Evolutionary conservation across 1,284 basidiomycete species (phyloP).

Genomic region (Pascua guehoae): DNA sequence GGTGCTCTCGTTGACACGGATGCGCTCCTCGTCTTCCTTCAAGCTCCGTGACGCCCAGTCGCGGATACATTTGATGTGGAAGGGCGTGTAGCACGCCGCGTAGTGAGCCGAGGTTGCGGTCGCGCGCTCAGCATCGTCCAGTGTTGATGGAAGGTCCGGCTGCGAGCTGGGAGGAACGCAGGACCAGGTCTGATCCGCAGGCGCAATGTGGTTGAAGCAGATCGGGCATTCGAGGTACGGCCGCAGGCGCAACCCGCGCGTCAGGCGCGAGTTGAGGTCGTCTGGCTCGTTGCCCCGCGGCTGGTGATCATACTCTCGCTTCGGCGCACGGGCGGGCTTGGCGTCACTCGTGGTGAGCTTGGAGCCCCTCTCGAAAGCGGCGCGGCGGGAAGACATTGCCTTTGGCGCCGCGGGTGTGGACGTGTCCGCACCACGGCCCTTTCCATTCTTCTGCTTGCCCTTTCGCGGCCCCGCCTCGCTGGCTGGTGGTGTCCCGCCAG

Average conservation of each 20-base stretch:
- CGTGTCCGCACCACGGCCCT: not conserved
- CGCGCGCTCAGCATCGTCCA: conserved; percentile 34
- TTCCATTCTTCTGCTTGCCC: not conserved
- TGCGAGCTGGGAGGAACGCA: conserved; percentile 36
- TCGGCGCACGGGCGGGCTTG: conserved; percentile 6
- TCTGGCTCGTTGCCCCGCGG: conserved; percentile 33
- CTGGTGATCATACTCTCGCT: conserved; percentile 20
- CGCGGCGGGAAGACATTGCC: conserved; percentile 23
- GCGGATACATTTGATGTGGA: conserved; percentile 56
- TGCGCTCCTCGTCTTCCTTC: conserved; percentile 55
- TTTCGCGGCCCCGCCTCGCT: not conserved
- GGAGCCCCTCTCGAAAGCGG: conserved; percentile 35
- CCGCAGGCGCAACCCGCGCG: conserved; percentile 35
- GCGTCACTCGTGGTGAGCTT: conserved; percentile 15
- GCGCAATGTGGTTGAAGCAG: conserved; percentile 47
- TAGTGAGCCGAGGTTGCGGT: conserved; percentile 62
- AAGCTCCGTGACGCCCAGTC: conserved; percentile 73
- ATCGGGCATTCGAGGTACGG: conserved; percentile 49
- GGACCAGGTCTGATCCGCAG: conserved; percentile 47
- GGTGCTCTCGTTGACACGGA: conserved; percentile 16
- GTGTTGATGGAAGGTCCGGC: conserved; percentile 12
- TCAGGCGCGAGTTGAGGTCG: conserved; percentile 43
- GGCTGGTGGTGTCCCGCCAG: no score
- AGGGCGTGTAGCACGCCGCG: conserved; percentile 48
- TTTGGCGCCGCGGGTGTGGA: conserved; percentile 1